Base-by-base conservation (phyloP, 2,329 filamentous ascomycete species). In the Sporothrix inflata region DNA sequence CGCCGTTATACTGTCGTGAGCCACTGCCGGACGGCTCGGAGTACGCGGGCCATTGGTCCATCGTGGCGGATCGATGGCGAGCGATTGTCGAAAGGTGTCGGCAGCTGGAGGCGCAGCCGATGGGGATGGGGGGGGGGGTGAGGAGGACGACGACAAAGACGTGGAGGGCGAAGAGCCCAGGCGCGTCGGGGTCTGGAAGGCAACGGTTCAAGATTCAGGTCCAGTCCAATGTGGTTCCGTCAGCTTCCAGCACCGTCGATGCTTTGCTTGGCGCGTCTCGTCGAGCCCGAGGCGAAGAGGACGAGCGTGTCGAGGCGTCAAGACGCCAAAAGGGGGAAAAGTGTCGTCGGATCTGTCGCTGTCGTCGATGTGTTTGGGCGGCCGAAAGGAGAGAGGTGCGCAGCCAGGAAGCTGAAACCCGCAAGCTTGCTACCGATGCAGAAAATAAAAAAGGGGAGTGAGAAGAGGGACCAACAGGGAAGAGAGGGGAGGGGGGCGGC, bases 21-120 rank as follows among this genome's bases (percentile, higher is more conserved):
- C 87, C 86, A 79, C 85, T 85, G 79, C 85, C 86, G 78, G 86
- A 82, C 80, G 89, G 84, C 81, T 92, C 90, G 80, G 87, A 83
- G 82, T 92, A 93, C 75, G 86, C 81, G 83, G 90, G 88, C 90
- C 90, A 92, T 84, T 91, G 82, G 80, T 87, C 85, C 85, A 87
- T 87, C 78, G 79, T 67, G 72, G 68, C n/a, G 12, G 49, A 55
- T 69, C 14, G 66, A 21, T 38, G 65, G n/a, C n/a, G 30, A 24
- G 34, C 30, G 27, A 55, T 34, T 16, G 61, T 19, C 40, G 45
- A 14, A 27, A 34, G 45, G 21, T 53, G 65, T 60, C 65, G n/a
- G 47, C 16, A 45, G 49, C 49, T 47, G 1, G 16, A 19, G 65
- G 27, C 7, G 34, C 8, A 16, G 60, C 16, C 21, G 45, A 24